Evolutionary conservation across 352 stramenopile genomes (phyloP), one percentile per base, ranked within the genome.

Genomic region (Thraustotheca clavata): DNA sequence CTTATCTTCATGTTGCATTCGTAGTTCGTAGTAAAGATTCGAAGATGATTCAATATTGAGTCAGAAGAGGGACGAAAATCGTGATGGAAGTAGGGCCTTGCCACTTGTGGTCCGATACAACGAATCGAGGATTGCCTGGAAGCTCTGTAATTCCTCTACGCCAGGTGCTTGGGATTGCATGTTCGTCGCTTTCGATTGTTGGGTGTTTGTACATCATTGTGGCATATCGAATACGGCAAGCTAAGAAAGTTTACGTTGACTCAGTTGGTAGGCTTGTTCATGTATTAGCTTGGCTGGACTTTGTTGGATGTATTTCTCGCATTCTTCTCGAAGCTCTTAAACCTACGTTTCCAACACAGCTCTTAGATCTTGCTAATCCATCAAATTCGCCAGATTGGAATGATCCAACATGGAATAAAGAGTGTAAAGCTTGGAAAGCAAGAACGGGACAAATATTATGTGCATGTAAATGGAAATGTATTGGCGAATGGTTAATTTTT

Each of bases 201-300:
- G 82, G 84, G 39, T 75, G 72, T 54, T 73, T 89, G 34, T 94
- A 94, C 72, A 94, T 94, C 63, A 77, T 94, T 33, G 77, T 80
- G 4, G 79, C 81, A 49, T 91, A 43, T 41, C 50, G 50, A 91
- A 59, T 91, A 80, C 82, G 87, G 89, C 63, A 75, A 73, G 49
- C 78, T 78, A 1, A 69, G 77, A 38, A 43, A 8, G 49, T 38
- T 4, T 62, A 54, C 49, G 49, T 68, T 50, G 48, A 49, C 60
- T 35, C 47, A 18, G 12, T 67, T 79, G 29, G 82, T 80, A 50
- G 91, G 62, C 80, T 94, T 49, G 83, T 94, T 47, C 84, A 94
- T 63, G 82, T 94, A 20, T 76, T 94, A 40, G 84, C 84, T 18
- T 91, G 83, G 75, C 69, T 91, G 80, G 81, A 94, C 65, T 68